Conservation (phyloP, 2,329 filamentous ascomycete genomes). For the Scedosporium apiospermum region DNA sequence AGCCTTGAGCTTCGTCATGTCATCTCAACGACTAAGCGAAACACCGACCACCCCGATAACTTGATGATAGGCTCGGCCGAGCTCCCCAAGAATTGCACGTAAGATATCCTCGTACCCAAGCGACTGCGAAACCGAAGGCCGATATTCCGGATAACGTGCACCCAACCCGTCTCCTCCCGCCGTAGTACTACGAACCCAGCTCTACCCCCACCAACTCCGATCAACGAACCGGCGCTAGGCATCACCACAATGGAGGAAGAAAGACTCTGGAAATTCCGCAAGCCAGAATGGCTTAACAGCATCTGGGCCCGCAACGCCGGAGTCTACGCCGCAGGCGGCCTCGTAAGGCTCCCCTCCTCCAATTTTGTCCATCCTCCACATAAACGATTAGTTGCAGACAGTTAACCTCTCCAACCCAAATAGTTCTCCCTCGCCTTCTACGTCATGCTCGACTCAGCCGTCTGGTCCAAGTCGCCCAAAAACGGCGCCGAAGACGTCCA, state of each 20-base stretch:
- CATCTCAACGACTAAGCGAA: neutral
- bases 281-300: slow-evolving; percentile 58
- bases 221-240: neutral
- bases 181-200: neutral
- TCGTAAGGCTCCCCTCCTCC: slow-evolving; percentile 38
- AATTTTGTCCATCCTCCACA: neutral
- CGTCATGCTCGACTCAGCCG: slow-evolving; percentile 56
- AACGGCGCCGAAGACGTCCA: slow-evolving; percentile 51
- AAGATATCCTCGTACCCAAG: neutral
- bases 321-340: slow-evolving; percentile 51
- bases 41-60: neutral
- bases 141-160: neutral
- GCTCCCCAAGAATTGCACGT: neutral
- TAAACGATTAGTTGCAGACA: slow-evolving; percentile 8
- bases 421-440: slow-evolving; percentile 63
- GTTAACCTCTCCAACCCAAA: neutral
- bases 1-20: slow-evolving; percentile 2
- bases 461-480: slow-evolving; percentile 52
- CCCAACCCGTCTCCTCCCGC: neutral
- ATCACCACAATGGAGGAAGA: slow-evolving; percentile 48
- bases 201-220: neutral
- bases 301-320: slow-evolving; percentile 54
- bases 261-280: slow-evolving; percentile 57
- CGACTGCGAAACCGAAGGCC: neutral
- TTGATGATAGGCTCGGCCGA: neutral